Evolutionary conservation across 768 basidiomycete species (phyloP).

Genomic region (Hygrophoropsis aurantiaca): DNA sequence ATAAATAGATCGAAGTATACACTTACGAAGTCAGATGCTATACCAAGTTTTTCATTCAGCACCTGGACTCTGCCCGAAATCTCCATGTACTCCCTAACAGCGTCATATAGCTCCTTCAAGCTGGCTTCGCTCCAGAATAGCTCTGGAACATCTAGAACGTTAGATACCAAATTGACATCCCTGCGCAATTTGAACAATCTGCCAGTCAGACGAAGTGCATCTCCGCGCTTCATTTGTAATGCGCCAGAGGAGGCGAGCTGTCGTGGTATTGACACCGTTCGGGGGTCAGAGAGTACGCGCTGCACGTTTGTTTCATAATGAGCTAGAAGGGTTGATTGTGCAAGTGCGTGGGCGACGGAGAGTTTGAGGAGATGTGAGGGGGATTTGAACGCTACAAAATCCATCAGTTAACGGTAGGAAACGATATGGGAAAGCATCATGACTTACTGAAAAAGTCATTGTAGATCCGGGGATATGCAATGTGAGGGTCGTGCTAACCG

Average conservation of each 20-base stretch:
- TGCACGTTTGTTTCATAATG: slow-evolving; percentile 81
- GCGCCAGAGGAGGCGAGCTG: slow-evolving; percentile 79
- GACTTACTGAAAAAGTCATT: slow-evolving; percentile 94
- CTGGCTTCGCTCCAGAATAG: slow-evolving; percentile 95
- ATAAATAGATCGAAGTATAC: background rate
- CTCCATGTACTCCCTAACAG: slow-evolving; percentile 94
- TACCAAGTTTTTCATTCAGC: slow-evolving; percentile 84
- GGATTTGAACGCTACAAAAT: slow-evolving; percentile 76
- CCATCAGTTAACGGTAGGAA: slow-evolving; percentile 2
- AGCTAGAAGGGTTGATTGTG: slow-evolving; percentile 90
- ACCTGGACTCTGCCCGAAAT: slow-evolving; percentile 80
- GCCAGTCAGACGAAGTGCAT: slow-evolving; percentile 87
- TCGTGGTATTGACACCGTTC: slow-evolving; percentile 78
- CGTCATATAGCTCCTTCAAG: slow-evolving; percentile 85
- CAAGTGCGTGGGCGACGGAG: slow-evolving; percentile 92
- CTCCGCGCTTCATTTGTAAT: slow-evolving; percentile 71
- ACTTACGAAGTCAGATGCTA: slow-evolving; percentile 86
- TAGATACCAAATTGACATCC: slow-evolving; percentile 89
- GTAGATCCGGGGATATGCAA: slow-evolving; percentile 87
- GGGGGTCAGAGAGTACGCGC: slow-evolving; percentile 73
- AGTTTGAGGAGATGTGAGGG: slow-evolving; percentile 88
- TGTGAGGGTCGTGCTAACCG: slow-evolving; percentile 76
- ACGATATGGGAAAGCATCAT: background rate
- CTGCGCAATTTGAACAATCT: slow-evolving; percentile 83
- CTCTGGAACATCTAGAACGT: slow-evolving; percentile 91